Conservation (phyloP, 306 rosid species). For the Vachellia pachyceras region DNA sequence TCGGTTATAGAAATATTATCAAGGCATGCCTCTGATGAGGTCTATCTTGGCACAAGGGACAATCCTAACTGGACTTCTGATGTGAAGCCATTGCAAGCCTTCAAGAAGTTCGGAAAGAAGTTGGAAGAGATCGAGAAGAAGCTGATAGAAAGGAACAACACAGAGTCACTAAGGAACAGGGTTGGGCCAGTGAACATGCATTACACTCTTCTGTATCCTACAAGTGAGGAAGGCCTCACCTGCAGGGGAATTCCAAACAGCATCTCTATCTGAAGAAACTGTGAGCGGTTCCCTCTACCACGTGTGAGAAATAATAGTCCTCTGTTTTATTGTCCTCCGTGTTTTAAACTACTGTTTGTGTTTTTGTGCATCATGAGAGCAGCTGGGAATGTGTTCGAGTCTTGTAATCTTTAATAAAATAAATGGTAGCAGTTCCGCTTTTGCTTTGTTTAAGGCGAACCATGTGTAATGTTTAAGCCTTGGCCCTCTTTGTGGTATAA, state of each 20-base stretch:
- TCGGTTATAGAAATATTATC: conserved; percentile 62
- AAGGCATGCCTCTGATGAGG: conserved; percentile 65
- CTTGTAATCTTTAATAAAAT: not conserved
- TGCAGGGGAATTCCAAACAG: conserved; percentile 77
- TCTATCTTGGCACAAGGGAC: conserved; percentile 64
- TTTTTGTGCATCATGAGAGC: not conserved
- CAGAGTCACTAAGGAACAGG: conserved; percentile 45
- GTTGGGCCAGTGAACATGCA: conserved; percentile 66
- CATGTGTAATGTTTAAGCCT: no score
- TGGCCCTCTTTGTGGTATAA: no score
- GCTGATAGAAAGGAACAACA: conserved; percentile 11
- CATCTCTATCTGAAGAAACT: conserved; percentile 47
- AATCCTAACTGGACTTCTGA: conserved; percentile 62
- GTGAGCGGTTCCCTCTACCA: not conserved
- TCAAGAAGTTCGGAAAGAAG: conserved; percentile 52
- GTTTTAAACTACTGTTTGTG: not conserved
- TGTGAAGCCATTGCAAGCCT: conserved; percentile 39
- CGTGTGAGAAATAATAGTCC: not conserved
- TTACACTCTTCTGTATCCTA: conserved; percentile 64
- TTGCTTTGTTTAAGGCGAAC: not conserved
- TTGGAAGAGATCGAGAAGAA: conserved; percentile 45
- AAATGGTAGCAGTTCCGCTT: not conserved
- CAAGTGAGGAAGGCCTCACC: conserved; percentile 62
- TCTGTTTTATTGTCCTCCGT: not conserved
- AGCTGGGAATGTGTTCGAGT: not conserved